Evolutionary conservation across 495 filamentous ascomycete species (phyloP).

Genomic region (Talaromyces borbonicus): DNA sequence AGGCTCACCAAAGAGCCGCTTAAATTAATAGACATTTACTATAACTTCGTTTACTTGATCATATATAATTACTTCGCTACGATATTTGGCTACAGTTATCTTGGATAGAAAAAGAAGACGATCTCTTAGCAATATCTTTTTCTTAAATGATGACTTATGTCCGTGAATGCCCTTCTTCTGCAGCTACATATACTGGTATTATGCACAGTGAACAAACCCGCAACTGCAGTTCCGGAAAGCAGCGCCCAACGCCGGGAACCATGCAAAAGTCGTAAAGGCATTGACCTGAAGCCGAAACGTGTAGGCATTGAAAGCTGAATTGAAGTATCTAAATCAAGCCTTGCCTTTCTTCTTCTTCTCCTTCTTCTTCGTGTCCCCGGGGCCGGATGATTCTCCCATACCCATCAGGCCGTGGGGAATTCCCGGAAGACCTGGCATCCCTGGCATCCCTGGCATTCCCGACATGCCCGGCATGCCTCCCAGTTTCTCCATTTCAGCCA

Average conservation of each 20-base stretch:
- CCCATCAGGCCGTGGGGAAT: slow-evolving; percentile 32
- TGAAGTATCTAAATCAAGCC: slow-evolving; percentile 18
- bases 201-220: neutral
- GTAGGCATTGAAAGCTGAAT: slow-evolving; percentile 9
- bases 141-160: no score
- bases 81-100: no score
- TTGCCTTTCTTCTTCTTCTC: slow-evolving; percentile 43
- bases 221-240: neutral
- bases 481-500: slow-evolving; percentile 76
- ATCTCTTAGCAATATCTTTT: no score
- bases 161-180: no score
- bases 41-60: no score
- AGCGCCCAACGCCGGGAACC: slow-evolving; percentile 26
- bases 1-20: no score
- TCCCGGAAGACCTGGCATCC: slow-evolving; percentile 30
- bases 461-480: slow-evolving; percentile 46
- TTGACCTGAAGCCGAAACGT: neutral
- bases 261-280: slow-evolving; percentile 19
- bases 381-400: slow-evolving; percentile 24
- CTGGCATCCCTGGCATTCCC: no score
- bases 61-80: no score
- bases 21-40: no score
- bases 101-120: no score
- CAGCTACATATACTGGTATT: no score
- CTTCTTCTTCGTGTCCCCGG: slow-evolving; percentile 35